These are phyloP conservation scores for Lolium rigidum DNA, from an alignment of 176 grass and related monocot genomes.

Conservation along the genomic window DNA sequence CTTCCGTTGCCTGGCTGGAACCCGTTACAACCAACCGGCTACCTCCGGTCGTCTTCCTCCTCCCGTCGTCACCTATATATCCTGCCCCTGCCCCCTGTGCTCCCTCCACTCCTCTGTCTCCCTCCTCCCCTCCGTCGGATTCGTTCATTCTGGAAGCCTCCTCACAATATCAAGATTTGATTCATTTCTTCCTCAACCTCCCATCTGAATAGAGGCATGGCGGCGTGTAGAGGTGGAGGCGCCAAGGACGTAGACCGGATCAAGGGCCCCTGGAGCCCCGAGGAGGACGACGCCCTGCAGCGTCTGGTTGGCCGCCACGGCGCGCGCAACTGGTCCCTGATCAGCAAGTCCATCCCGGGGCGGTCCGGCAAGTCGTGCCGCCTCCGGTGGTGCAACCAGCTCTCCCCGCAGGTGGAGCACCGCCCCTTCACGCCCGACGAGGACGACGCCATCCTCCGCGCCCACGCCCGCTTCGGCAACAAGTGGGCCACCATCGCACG, in stretches of 20 bases:
- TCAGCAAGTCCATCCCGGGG: constrained; percentile 81
- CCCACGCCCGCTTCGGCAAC: constrained; percentile 77
- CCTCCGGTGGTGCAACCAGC: no score
- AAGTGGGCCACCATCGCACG: constrained; percentile 97
- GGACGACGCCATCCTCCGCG: constrained; percentile 88
- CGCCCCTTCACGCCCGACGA: constrained; percentile 76
- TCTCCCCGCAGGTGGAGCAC: no score
- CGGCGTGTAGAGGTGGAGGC: constrained; percentile 11
- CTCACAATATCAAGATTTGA: not conserved
- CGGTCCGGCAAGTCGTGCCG: constrained; percentile 71
- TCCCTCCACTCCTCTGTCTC: not conserved
- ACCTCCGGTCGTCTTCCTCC: not conserved
- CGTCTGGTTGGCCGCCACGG: constrained; percentile 69
- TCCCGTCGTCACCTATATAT: not conserved
- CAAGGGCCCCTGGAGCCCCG: constrained; percentile 96
- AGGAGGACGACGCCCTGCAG: constrained; percentile 95
- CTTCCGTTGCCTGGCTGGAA: constrained; percentile 16
- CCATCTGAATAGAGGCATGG: not conserved
- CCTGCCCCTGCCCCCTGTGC: not conserved
- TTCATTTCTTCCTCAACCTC: not conserved
- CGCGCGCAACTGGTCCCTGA: constrained; percentile 89
- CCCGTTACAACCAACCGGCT: not conserved
- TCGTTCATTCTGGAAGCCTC: not conserved
- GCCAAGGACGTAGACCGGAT: constrained; percentile 76
- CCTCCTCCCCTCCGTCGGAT: not conserved